phyloP scores from a whole-genome alignment of 768 basidiomycete genomes.

The Amanita rubescens region DNA sequence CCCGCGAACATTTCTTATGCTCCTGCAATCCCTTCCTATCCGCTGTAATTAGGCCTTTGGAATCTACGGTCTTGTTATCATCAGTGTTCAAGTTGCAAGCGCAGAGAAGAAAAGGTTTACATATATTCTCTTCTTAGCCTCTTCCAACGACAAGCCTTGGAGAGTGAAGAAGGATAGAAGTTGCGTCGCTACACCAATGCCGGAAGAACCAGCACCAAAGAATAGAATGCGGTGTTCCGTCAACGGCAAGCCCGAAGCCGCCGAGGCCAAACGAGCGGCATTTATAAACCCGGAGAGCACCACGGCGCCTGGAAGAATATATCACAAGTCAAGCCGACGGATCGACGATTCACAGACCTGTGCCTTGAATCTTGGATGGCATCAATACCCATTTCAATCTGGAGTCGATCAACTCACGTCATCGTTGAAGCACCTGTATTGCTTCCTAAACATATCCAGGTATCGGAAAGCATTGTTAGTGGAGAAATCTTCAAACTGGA shows the following conservation, averaged over 20 bases:
- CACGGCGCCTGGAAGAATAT: slow-evolving; percentile 44
- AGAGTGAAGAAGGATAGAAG: slow-evolving; percentile 76
- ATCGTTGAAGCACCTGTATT: slow-evolving; percentile 63
- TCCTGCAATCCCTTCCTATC: slow-evolving; percentile 60
- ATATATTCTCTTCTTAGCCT: slow-evolving; percentile 62
- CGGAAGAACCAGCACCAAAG: slow-evolving; percentile 86
- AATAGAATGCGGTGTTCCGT: slow-evolving; percentile 79
- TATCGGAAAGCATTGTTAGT: slow-evolving; percentile 75
- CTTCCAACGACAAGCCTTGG: slow-evolving; percentile 54
- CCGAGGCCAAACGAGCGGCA: slow-evolving; percentile 55
- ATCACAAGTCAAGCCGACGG: slow-evolving; percentile 7
- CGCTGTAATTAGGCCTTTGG: slow-evolving; percentile 68
- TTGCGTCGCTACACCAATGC: slow-evolving; percentile 85
- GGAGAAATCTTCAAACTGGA: slow-evolving; percentile 77
- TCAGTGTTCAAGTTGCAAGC: neutral
- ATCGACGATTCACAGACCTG: slow-evolving; percentile 26
- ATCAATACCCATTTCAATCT: slow-evolving; percentile 3
- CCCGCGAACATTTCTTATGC: slow-evolving; percentile 60
- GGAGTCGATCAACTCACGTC: slow-evolving; percentile 41
- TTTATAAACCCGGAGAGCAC: slow-evolving; percentile 71
- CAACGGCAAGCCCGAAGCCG: slow-evolving; percentile 46
- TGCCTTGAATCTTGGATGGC: slow-evolving; percentile 52
- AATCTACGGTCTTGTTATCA: slow-evolving; percentile 54
- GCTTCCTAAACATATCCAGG: slow-evolving; percentile 52
- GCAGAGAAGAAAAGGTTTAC: slow-evolving; percentile 26